Percentiles rank a stretch among this genome's conserved stretches.
Evolutionary conservation across 441 rosid genomes (phyloP).

Genomic region (Viola pubescens): DNA sequence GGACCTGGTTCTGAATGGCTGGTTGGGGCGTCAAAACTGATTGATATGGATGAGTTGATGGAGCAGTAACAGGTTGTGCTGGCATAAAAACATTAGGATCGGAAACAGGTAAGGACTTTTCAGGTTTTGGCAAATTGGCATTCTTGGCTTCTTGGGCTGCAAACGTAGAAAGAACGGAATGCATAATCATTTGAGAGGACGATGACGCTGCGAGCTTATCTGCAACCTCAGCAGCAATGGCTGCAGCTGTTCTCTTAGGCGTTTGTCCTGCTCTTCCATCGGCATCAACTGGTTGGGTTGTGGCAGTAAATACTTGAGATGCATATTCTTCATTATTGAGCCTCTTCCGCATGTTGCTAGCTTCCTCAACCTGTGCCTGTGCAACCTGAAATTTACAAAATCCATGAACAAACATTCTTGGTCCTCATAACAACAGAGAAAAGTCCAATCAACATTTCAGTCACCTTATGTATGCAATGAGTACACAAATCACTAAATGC

Average conservation of each 20-base stretch:
- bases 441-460: too few species aligned
- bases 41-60: conserved; percentile 32
- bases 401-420: too few species aligned
- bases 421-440: background rate
- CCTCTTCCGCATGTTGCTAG: conserved; percentile 40
- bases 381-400: conserved; percentile 45
- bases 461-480: too few species aligned
- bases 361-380: conserved; percentile 58
- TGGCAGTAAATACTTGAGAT: conserved; percentile 25
- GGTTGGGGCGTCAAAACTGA: conserved; percentile 27
- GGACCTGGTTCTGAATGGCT: conserved; percentile 36
- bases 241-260: conserved; percentile 64
- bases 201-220: conserved; percentile 80
- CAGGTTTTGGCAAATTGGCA: conserved; percentile 42
- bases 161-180: conserved; percentile 75
- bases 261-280: conserved; percentile 37
- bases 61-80: conserved; percentile 30
- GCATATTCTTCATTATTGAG: conserved; percentile 40
- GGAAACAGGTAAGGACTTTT: conserved; percentile 31
- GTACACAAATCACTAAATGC: too few species aligned
- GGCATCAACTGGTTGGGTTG: conserved; percentile 15
- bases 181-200: conserved; percentile 91
- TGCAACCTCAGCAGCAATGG: conserved; percentile 91
- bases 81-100: conserved; percentile 38
- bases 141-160: conserved; percentile 85